Evolutionary conservation across 495 filamentous ascomycete genomes (phyloP).

Genomic region (Talaromyces adpressus): DNA sequence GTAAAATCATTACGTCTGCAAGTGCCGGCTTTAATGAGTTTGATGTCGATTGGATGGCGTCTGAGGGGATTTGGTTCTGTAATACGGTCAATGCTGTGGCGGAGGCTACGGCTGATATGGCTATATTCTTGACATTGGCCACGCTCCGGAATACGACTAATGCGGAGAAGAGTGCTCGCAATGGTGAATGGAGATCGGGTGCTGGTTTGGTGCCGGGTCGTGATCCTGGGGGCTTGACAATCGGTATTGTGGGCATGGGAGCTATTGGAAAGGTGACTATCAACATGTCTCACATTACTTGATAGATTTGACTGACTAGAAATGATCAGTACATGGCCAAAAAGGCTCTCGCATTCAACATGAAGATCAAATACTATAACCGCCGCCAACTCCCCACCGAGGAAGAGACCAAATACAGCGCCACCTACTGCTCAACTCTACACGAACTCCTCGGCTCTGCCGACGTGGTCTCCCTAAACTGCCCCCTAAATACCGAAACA

Average conservation of each 20-base stretch:
- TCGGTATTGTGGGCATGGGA: slow-evolving; percentile 71
- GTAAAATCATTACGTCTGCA: slow-evolving; percentile 27
- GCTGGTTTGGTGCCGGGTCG: slow-evolving; percentile 26
- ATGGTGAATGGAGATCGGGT: slow-evolving; percentile 40
- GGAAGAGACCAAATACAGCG: slow-evolving; percentile 10
- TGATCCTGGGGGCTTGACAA: slow-evolving; percentile 47
- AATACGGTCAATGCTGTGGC: slow-evolving; percentile 64
- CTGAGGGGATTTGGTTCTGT: slow-evolving; percentile 40
- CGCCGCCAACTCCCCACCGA: slow-evolving; percentile 34
- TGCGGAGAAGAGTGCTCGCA: slow-evolving; percentile 42
- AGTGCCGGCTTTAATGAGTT: slow-evolving; percentile 34
- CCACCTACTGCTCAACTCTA: slow-evolving; percentile 12
- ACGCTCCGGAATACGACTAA: slow-evolving; percentile 53
- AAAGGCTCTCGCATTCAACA: slow-evolving; percentile 39
- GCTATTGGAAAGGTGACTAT: slow-evolving; percentile 51
- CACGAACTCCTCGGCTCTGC: slow-evolving; percentile 38
- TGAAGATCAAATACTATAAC: slow-evolving; percentile 58
- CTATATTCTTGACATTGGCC: slow-evolving; percentile 59
- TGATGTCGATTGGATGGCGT: slow-evolving; percentile 21
- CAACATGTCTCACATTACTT: no score
- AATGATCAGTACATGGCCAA: slow-evolving; percentile 23
- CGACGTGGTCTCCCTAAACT: slow-evolving; percentile 59
- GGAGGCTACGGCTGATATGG: slow-evolving; percentile 64
- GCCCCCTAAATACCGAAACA: slow-evolving; percentile 51
- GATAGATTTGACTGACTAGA: neutral